Percentiles rank a stretch among this genome's conserved stretches.
Evolutionary conservation across 331 rosid species (phyloP).

Genomic region (Quercus phellos): DNA sequence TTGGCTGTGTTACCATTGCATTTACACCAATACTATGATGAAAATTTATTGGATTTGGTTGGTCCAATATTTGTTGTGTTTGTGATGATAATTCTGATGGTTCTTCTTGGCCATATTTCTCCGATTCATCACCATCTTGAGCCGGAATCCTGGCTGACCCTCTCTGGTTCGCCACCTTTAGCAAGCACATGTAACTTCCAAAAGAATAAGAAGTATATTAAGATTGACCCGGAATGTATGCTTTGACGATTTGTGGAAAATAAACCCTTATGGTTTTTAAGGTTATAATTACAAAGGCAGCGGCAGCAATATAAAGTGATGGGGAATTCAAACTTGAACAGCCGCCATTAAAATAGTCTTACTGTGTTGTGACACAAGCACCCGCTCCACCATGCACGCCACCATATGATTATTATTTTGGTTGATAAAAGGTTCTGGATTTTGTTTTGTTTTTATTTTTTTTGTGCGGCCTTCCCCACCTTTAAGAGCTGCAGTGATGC

Average conservation of each 20-base stretch:
- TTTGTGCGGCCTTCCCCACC: too few species aligned
- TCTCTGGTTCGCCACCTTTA: constrained; percentile 83
- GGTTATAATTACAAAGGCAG: constrained; percentile 2
- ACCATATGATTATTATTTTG: not conserved
- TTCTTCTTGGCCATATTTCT: not conserved
- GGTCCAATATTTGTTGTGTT: constrained; percentile 5
- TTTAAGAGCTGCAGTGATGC: not conserved
- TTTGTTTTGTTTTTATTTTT: not conserved
- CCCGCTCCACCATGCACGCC: not conserved
- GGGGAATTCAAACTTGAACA: constrained; percentile 21
- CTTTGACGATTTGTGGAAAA: constrained; percentile 20
- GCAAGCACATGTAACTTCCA: constrained; percentile 38
- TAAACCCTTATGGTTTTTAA: not conserved
- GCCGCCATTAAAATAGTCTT: constrained; percentile 37
- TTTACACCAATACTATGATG: not conserved
- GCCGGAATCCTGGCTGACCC: constrained; percentile 33
- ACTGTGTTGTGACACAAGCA: not conserved
- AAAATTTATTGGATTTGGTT: not conserved
- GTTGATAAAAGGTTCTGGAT: not conserved
- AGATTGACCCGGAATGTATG: constrained; percentile 1
- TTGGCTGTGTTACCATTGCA: constrained; percentile 3
- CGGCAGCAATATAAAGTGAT: constrained; percentile 6
- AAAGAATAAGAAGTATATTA: not conserved
- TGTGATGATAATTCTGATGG: not conserved
- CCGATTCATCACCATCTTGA: constrained; percentile 26